A percentile compares a stretch with the other conserved stretches of the same genome.
Evolutionary conservation across 805 yeast genomes (phyloP).

Genomic region (Zygotorulaspora sp.): DNA sequence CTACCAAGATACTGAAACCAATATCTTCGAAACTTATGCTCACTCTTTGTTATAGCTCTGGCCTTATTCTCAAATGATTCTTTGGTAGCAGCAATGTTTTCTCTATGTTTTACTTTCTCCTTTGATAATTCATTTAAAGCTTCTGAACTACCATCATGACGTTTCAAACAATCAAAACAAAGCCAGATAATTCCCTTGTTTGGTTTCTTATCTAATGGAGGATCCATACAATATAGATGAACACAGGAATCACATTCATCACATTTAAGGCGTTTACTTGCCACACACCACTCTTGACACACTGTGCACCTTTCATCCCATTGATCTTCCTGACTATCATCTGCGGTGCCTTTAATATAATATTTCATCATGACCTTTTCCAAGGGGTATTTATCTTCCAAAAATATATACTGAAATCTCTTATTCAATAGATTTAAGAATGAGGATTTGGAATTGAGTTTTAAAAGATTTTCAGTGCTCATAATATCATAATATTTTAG

Average conservation of each 20-base stretch:
- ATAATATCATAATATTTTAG: conserved; percentile 74
- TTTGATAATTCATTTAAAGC: conserved; percentile 8
- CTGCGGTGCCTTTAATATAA: conserved; percentile 12
- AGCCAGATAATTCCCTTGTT: conserved; percentile 88
- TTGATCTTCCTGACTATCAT: conserved; percentile 1
- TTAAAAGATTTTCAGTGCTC: conserved; percentile 52
- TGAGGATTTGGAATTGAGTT: conserved; percentile 45
- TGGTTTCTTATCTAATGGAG: conserved; percentile 76
- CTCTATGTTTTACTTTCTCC: conserved; percentile 11
- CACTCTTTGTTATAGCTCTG: conserved; percentile 12
- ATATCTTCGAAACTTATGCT: conserved; percentile 15
- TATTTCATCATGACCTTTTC: conserved; percentile 25
- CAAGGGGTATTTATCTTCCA: conserved; percentile 46
- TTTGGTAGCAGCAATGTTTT: conserved; percentile 9
- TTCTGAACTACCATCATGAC: conserved; percentile 41
- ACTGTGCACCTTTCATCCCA: conserved; percentile 50
- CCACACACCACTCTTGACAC: conserved; percentile 82
- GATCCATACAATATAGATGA: conserved; percentile 82
- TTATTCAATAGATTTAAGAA: conserved; percentile 59
- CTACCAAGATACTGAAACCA: conserved; percentile 32
- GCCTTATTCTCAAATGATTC: conserved; percentile 17
- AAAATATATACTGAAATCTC: conserved; percentile 68
- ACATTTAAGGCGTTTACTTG: conserved; percentile 70
- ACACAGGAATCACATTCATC: conserved; percentile 66
- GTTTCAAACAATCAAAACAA: conserved; percentile 72